Evolutionary conservation across 75 land plant species (phyloP), one percentile per base, ranked within the genome.

Genomic region (Selaginella tamariscina): DNA sequence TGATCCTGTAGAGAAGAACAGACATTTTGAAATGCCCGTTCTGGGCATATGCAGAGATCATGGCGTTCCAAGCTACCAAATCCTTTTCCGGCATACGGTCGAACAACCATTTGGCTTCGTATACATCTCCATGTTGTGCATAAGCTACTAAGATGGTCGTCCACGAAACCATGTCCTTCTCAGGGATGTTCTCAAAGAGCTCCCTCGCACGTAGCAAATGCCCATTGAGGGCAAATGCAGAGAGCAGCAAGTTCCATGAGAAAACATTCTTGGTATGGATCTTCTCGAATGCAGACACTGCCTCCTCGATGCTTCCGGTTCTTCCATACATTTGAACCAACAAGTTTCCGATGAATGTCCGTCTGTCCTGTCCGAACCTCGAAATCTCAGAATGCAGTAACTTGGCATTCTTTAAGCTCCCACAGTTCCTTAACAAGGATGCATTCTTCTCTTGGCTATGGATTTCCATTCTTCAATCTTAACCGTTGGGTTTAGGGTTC

Each of bases 1-100:
- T 63, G 21, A 59, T 65, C 23, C 56, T 0, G 66, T 78, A 82
- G 20, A 77, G 26, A 29, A 65, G 31, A 0, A 82, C 28, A 22
- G 85, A 5, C 15, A 5, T 5, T 15, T 15, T 5, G 49, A 15
- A 15, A 39, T 59, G 62, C 62, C 62, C 26, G 21, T 59, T 21
- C 62, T 59, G 62, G 62, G 8, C n/a, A 59, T 59, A 59, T 9
- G 62, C n/a, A 5, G 62, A 5, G 26, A 59, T 59, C 62, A 59
- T 59, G 18, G 62, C 5, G 26, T 59, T 59, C 62, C 62, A 59
- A 5, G 62, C 23, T 21, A 59, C 62, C 2, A 27, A 9, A 59
- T 59, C 62, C 8, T 21, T 8, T 21, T n/a, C n/a, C 23, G 62
- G 62, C 62, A 59, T 59, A 5, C n/a, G n/a, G 8, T 59, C 62